Percentiles rank a stretch among this genome's conserved stretches.
Conservation (phyloP, 1,284 basidiomycete genomes). For the Amylostereum areolatum region DNA sequence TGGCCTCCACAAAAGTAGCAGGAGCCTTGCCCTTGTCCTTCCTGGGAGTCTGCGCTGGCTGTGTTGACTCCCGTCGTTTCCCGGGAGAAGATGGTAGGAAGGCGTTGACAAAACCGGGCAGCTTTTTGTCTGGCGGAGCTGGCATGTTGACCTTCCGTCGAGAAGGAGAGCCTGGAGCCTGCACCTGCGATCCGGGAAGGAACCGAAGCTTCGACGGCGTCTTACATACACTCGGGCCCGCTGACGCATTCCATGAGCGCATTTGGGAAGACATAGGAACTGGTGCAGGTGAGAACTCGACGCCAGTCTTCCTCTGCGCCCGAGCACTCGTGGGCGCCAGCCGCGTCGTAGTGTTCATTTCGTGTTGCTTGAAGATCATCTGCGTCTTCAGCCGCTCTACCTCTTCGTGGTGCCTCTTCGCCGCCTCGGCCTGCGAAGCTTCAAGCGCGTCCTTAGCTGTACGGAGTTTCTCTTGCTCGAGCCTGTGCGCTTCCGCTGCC, state of each 20-base stretch:
- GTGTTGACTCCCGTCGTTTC: conserved; percentile 6
- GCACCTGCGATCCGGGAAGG: neutral
- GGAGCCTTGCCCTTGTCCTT: conserved; percentile 17
- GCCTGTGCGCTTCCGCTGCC: conserved; percentile 53
- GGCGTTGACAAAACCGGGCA: conserved; percentile 30
- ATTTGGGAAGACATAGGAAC: conserved; percentile 30
- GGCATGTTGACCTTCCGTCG: conserved; percentile 5
- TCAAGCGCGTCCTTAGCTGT: conserved; percentile 56
- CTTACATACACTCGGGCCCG: conserved; percentile 26
- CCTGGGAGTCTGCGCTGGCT: neutral
- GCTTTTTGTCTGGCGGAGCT: conserved; percentile 12
- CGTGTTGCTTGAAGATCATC: conserved; percentile 71
- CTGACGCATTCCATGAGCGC: conserved; percentile 26
- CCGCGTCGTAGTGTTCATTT: conserved; percentile 54
- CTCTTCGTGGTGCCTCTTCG: conserved; percentile 58
- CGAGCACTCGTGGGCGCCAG: conserved; percentile 23
- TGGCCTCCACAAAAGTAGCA: neutral
- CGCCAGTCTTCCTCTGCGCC: conserved; percentile 31
- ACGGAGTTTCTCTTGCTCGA: conserved; percentile 51
- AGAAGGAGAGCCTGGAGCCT: conserved; percentile 1
- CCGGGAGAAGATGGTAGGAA: conserved; percentile 21
- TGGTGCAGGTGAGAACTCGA: conserved; percentile 29
- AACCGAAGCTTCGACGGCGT: conserved; percentile 31
- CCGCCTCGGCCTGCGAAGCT: conserved; percentile 42
- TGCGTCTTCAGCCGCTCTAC: conserved; percentile 67